Conservation (phyloP, 345 rosid genomes). For the Geranium rotundifolium region DNA sequence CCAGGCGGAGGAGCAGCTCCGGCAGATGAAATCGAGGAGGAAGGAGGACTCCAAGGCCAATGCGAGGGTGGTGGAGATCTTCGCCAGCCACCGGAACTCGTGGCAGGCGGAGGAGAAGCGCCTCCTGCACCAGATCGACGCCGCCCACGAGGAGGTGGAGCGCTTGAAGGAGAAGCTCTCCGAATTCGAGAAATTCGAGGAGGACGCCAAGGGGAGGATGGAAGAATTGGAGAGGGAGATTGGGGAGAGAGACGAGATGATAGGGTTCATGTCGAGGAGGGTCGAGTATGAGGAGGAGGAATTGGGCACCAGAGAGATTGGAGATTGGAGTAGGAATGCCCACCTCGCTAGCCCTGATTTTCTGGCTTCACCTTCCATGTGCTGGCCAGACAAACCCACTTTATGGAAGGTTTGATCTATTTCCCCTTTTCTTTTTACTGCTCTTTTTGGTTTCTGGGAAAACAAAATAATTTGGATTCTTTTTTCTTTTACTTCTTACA, state of each 20-base stretch:
- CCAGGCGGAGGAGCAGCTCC: conserved; percentile 78
- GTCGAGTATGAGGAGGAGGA: conserved; percentile 20
- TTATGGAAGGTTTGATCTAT: conserved; percentile 43
- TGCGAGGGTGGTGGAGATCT: conserved; percentile 91
- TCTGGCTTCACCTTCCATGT: no score
- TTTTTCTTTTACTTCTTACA: no score
- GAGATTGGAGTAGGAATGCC: conserved; percentile 5
- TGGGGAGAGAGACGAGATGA: conserved; percentile 59
- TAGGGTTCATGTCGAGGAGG: conserved; percentile 54
- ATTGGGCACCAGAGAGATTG: conserved; percentile 13
- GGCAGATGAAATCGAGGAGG: conserved; percentile 73
- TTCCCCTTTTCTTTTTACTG: neutral
- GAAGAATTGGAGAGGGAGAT: conserved; percentile 54
- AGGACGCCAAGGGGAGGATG: conserved; percentile 38
- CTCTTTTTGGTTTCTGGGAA: neutral
- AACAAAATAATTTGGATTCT: no score
- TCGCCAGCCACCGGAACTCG: conserved; percentile 71
- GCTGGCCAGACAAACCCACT: conserved; percentile 43
- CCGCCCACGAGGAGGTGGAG: conserved; percentile 31
- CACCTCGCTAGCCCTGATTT: conserved; percentile 25
- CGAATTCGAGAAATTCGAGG: conserved; percentile 52
- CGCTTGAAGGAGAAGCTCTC: conserved; percentile 31
- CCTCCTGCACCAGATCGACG: conserved; percentile 48
- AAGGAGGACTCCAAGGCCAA: conserved; percentile 93
- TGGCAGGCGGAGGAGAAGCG: conserved; percentile 90